A percentile compares a stretch with the other conserved stretches of the same genome.
These are phyloP conservation scores for Nicotiana tomentosiformis DNA, from an alignment of 257 asterid genomes.

Conservation along the genomic window DNA sequence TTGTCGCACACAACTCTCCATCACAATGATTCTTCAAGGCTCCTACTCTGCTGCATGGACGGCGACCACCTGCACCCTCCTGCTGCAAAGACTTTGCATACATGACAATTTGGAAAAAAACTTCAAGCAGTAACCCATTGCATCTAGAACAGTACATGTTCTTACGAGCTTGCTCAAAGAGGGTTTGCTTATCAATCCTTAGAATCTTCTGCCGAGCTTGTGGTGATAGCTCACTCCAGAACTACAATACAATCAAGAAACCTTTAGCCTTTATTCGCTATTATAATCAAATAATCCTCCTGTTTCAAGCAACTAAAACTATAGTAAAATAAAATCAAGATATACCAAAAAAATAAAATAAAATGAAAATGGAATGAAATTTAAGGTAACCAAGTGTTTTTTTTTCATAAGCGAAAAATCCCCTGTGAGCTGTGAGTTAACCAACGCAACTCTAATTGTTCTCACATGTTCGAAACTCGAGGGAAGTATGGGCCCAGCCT, in stretches of 20 bases:
- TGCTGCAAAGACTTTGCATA: constrained; percentile 85
- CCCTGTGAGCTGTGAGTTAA: not conserved
- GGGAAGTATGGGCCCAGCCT: not conserved
- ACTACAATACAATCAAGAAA: constrained; percentile 45
- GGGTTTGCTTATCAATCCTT: constrained; percentile 81
- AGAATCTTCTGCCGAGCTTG: constrained; percentile 75
- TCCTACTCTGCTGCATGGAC: constrained; percentile 26
- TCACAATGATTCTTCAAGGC: constrained; percentile 37
- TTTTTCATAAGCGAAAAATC: not conserved
- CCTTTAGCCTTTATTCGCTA: constrained; percentile 7
- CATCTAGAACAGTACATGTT: constrained; percentile 98
- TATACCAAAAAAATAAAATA: not conserved
- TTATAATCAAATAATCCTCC: not conserved
- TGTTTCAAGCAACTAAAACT: not conserved
- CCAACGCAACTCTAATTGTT: not conserved
- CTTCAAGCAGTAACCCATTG: constrained; percentile 94
- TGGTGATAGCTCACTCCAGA: constrained; percentile 80
- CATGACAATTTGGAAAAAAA: constrained; percentile 81
- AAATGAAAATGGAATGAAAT: not conserved
- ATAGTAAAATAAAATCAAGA: not conserved
- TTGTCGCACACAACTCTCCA: constrained; percentile 28
- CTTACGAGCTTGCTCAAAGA: constrained; percentile 95
- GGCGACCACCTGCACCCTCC: constrained; percentile 43
- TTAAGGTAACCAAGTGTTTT: not conserved
- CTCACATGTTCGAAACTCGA: not conserved